A percentile compares a stretch with the other conserved stretches of the same genome.
phyloP scores from a whole-genome alignment of 2,329 filamentous ascomycete species.

The Trichophaea hybrida region DNA sequence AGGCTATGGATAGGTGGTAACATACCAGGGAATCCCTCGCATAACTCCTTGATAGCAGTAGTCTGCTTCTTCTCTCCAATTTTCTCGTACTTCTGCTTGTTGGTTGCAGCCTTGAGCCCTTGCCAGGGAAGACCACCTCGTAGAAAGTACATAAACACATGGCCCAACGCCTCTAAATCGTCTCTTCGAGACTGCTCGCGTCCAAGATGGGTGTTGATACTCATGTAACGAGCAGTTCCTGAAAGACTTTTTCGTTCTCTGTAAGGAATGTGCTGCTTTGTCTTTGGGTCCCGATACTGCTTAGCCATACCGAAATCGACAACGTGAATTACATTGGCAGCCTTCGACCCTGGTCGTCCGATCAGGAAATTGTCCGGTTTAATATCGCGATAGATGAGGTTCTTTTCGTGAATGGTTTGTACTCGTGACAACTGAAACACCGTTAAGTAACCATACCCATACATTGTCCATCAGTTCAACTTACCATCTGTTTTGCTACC shows the following conservation, averaged over 20 bases:
- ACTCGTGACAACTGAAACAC: constrained; percentile 43
- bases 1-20: background rate
- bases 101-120: constrained; percentile 57
- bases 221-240: constrained; percentile 96
- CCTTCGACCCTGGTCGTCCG: constrained; percentile 77
- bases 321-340: constrained; percentile 95
- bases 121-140: constrained; percentile 59
- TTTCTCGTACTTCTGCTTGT: constrained; percentile 99
- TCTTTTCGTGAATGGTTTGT: constrained; percentile 93
- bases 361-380: constrained; percentile 99
- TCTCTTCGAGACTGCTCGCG: constrained; percentile 92
- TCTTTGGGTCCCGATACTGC: constrained; percentile 96
- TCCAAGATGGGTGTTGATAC: constrained; percentile 96
- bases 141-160: constrained; percentile 63
- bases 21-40: constrained; percentile 74
- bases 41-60: constrained; percentile 89
- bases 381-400: constrained; percentile 97
- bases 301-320: constrained; percentile 99
- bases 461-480: constrained; percentile 24
- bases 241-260: constrained; percentile 92
- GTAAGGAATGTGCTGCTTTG: constrained; percentile 97
- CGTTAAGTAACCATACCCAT: background rate
- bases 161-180: constrained; percentile 75
- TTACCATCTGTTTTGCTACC: constrained; percentile 96
- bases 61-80: constrained; percentile 99